Conservation (phyloP, 2,329 filamentous ascomycete species). For the Sclerotinia trifoliorum region DNA sequence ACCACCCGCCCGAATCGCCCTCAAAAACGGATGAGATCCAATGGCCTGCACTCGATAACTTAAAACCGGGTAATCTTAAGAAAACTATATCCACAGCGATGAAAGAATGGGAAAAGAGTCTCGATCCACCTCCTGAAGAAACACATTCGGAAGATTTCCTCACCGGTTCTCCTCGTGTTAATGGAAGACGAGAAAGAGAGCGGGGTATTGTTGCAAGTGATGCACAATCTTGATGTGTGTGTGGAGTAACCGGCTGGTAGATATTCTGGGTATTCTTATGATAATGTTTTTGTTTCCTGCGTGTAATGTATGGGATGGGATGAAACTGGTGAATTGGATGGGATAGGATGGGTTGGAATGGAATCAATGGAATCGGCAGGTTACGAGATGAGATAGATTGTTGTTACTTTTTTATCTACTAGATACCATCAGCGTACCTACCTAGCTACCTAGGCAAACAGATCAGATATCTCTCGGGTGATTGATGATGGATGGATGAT, state of each 20-base stretch:
- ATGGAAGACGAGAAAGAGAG: not conserved
- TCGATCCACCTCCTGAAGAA: slow-evolving; percentile 51
- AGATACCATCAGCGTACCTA: not conserved
- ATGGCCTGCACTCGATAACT: slow-evolving; percentile 49
- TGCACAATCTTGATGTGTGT: not conserved
- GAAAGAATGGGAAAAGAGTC: slow-evolving; percentile 85
- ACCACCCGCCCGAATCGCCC: slow-evolving; percentile 28
- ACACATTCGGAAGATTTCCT: slow-evolving; percentile 16
- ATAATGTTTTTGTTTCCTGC: not conserved
- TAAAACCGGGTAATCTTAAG: slow-evolving; percentile 67
- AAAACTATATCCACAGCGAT: slow-evolving; percentile 81
- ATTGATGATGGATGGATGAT: slow-evolving; percentile 14
- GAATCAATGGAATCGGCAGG: not conserved
- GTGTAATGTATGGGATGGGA: not conserved
- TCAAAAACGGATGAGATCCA: slow-evolving; percentile 42
- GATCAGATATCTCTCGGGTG: not conserved
- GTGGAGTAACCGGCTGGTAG: not conserved
- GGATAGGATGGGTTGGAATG: not conserved
- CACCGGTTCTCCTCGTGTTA: not conserved
- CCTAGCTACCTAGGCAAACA: not conserved
- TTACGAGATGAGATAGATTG: not conserved
- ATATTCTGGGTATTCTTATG: not conserved
- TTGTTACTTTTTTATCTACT: not conserved
- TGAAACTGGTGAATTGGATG: not conserved
- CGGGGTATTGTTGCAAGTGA: not conserved